These are phyloP conservation scores for Aegilops bicornis DNA, from an alignment of 176 grass and related monocot species.

Conservation along the genomic window DNA sequence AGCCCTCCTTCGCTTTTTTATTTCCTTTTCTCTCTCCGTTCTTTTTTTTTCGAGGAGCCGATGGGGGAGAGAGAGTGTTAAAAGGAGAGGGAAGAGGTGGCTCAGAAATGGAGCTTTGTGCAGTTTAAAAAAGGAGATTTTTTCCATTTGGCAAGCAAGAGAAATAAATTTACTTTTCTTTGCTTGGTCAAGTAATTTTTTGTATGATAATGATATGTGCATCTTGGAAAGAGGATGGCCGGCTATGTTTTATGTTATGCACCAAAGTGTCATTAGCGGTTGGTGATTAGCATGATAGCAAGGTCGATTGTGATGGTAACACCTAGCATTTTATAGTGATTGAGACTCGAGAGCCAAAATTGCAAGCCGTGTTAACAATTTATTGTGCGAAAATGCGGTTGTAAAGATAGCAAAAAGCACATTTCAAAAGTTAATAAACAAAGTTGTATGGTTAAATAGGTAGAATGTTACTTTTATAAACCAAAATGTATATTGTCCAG, in stretches of 20 bases:
- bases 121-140: neutral
- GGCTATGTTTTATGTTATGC: neutral
- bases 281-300: conserved; percentile 12
- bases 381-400: too few relatives aligned
- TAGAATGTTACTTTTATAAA: too few relatives aligned
- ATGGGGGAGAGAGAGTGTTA: conserved; percentile 2
- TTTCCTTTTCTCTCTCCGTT: neutral
- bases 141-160: neutral
- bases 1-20: neutral
- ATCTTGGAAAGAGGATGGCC: neutral
- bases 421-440: too few relatives aligned
- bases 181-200: neutral
- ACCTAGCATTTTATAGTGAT: too few relatives aligned
- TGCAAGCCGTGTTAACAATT: too few relatives aligned
- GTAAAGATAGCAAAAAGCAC: too few relatives aligned
- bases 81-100: conserved; percentile 13
- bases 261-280: neutral
- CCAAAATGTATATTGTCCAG: too few relatives aligned
- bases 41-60: neutral
- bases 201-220: conserved; percentile 23
- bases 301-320: neutral
- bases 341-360: too few relatives aligned
- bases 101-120: neutral
- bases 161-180: neutral
- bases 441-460: too few relatives aligned